Conservation (phyloP, 2,329 filamentous ascomycete genomes). For the Metarhizium guizhouense region DNA sequence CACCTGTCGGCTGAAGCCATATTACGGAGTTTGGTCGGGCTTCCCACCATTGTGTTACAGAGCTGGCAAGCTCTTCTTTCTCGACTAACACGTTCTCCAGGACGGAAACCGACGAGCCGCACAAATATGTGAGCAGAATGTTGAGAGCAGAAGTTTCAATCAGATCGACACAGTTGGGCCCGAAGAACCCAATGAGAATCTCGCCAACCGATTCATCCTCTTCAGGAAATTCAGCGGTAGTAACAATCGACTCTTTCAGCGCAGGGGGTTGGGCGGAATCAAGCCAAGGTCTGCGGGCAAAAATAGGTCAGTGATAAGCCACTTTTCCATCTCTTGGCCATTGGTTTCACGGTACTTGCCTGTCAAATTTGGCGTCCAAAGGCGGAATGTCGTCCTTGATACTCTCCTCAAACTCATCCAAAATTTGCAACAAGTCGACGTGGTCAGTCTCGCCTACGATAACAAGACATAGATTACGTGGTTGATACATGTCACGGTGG, state of each 20-base stretch:
- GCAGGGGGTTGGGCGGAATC: conserved; percentile 73
- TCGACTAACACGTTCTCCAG: conserved; percentile 90
- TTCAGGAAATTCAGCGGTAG: conserved; percentile 86
- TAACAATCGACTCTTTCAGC: conserved; percentile 61
- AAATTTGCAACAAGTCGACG: conserved; percentile 64
- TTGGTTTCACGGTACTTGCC: conserved; percentile 27
- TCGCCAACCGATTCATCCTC: conserved; percentile 93
- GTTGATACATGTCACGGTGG: conserved; percentile 95
- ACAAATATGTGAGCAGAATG: conserved; percentile 76
- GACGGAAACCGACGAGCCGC: conserved; percentile 85
- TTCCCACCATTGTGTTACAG: conserved; percentile 71
- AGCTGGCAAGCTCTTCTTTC: conserved; percentile 83
- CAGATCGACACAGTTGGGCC: conserved; percentile 68
- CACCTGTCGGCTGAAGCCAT: conserved; percentile 76
- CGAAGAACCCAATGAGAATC: conserved; percentile 77
- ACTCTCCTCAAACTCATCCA: conserved; percentile 82
- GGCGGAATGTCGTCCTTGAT: conserved; percentile 76
- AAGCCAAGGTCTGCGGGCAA: conserved; percentile 60
- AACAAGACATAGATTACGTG: conserved; percentile 84
- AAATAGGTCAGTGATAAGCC: background rate
- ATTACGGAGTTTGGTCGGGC: conserved; percentile 74
- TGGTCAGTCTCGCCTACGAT: conserved; percentile 91
- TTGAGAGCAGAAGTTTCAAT: conserved; percentile 64
- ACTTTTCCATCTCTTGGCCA: background rate
- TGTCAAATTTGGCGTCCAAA: conserved; percentile 64